Conservation (phyloP, 225 moss, liverwort and hornwort species). For the Polytrichum commune region DNA sequence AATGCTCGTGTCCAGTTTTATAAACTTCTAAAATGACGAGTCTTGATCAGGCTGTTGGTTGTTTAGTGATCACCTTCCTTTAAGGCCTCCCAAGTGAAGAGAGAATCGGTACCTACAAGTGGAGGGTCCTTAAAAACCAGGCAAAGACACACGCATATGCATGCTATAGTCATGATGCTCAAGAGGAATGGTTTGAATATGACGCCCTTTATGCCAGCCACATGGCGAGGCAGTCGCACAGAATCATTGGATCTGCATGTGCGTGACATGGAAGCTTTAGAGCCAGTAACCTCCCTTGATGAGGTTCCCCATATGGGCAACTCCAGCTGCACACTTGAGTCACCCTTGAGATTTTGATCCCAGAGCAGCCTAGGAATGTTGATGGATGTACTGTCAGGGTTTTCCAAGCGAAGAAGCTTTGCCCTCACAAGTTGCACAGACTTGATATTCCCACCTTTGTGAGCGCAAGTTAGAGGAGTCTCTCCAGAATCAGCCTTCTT, state of each 20-base stretch:
- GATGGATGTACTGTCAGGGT: constrained; percentile 16
- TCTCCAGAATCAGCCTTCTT: constrained; percentile 46
- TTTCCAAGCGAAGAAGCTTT: constrained; percentile 57
- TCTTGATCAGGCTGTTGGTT: neutral
- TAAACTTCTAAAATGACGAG: no score
- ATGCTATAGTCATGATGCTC: constrained; percentile 81
- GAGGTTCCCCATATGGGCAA: constrained; percentile 32
- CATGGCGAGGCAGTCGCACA: constrained; percentile 34
- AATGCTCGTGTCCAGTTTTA: neutral
- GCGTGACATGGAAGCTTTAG: neutral
- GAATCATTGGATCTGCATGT: constrained; percentile 28
- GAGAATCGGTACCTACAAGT: constrained; percentile 14
- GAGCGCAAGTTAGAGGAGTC: constrained; percentile 67
- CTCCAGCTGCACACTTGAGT: constrained; percentile 21
- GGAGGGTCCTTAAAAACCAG: constrained; percentile 61
- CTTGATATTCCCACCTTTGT: constrained; percentile 34
- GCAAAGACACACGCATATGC: constrained; percentile 81
- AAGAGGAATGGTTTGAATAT: constrained; percentile 71
- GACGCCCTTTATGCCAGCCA: constrained; percentile 47
- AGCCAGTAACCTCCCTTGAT: neutral
- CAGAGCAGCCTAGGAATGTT: constrained; percentile 18
- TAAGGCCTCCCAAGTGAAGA: constrained; percentile 51
- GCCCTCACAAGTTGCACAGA: constrained; percentile 63
- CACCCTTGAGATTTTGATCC: constrained; percentile 19
- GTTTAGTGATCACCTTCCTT: constrained; percentile 12